Evolutionary conservation across 495 filamentous ascomycete genomes (phyloP).

Genomic region (Annulohypoxylon maeteangense): DNA sequence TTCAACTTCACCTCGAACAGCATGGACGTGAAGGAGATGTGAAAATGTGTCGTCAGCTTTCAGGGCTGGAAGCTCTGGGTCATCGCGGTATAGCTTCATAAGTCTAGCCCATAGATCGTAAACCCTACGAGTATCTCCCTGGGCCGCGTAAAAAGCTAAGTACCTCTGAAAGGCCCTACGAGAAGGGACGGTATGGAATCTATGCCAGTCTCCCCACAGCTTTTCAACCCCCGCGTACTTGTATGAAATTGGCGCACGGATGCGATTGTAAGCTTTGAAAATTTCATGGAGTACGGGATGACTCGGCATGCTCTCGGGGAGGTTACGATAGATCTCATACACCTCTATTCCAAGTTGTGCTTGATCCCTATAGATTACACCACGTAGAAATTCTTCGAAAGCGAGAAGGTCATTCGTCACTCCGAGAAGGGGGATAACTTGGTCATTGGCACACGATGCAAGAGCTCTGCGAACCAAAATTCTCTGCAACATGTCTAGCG

Average conservation of each 20-base stretch:
- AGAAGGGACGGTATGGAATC: slow-evolving; percentile 51
- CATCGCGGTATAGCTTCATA: slow-evolving; percentile 45
- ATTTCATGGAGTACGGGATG: slow-evolving; percentile 51
- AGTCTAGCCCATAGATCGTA: slow-evolving; percentile 67
- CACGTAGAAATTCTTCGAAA: slow-evolving; percentile 48
- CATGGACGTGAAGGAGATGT: slow-evolving; percentile 72
- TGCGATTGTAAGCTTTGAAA: slow-evolving; percentile 54
- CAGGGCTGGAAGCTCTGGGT: slow-evolving; percentile 40
- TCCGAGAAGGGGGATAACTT: slow-evolving; percentile 46
- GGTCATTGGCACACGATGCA: slow-evolving; percentile 30
- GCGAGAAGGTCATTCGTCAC: slow-evolving; percentile 39
- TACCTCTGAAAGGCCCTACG: slow-evolving; percentile 59
- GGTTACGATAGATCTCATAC: slow-evolving; percentile 51
- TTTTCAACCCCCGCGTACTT: slow-evolving; percentile 58
- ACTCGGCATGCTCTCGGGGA: slow-evolving; percentile 46
- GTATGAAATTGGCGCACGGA: slow-evolving; percentile 32
- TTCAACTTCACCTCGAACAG: slow-evolving; percentile 68
- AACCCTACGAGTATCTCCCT: slow-evolving; percentile 63
- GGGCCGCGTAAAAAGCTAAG: slow-evolving; percentile 62
- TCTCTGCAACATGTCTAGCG: slow-evolving; percentile 40
- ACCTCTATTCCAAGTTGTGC: slow-evolving; percentile 42
- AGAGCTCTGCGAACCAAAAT: slow-evolving; percentile 45
- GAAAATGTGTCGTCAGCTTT: slow-evolving; percentile 51
- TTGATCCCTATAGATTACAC: slow-evolving; percentile 14
- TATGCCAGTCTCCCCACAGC: slow-evolving; percentile 66